These are phyloP conservation scores for Nothophoma quercina DNA, from an alignment of 2,329 filamentous ascomycete genomes.

Conservation along the genomic window DNA sequence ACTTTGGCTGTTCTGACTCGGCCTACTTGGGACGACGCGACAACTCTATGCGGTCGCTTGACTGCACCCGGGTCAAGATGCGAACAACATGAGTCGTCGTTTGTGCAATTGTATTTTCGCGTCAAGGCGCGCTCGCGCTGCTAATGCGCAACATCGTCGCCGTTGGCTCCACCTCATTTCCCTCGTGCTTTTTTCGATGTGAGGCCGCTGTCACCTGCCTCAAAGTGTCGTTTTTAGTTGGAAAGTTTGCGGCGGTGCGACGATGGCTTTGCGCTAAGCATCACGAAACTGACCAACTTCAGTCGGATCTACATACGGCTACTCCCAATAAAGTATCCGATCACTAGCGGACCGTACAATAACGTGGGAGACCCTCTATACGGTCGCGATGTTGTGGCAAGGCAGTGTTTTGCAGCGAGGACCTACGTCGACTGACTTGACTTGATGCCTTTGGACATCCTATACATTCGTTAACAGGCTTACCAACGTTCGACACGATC, in stretches of 20 bases:
- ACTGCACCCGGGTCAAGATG: background rate
- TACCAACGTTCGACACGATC: constrained; percentile 18
- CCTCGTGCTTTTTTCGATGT: constrained; percentile 8
- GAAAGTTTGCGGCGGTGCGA: constrained; percentile 34
- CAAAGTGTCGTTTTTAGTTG: constrained; percentile 18
- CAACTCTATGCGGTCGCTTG: constrained; percentile 4
- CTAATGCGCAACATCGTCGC: constrained; percentile 14
- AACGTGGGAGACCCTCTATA: constrained; percentile 28
- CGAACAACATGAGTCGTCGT: constrained; percentile 1
- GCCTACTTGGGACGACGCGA: background rate
- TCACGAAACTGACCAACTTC: constrained; percentile 35
- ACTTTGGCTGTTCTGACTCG: constrained; percentile 31
- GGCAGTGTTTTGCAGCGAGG: constrained; percentile 27
- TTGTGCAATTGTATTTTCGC: background rate
- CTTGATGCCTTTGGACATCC: constrained; percentile 20
- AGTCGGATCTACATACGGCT: constrained; percentile 27
- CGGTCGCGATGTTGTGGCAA: constrained; percentile 26
- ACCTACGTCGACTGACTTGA: constrained; percentile 20
- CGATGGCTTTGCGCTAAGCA: constrained; percentile 31
- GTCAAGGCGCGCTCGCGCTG: background rate
- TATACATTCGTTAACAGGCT: constrained; percentile 26
- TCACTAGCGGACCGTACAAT: constrained; percentile 33
- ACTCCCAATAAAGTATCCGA: constrained; percentile 38
- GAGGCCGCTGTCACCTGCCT: constrained; percentile 22
- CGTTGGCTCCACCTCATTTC: constrained; percentile 18